Evolutionary conservation across 164 flowering plant species (phyloP).

Genomic region (Echeveria elegans): DNA sequence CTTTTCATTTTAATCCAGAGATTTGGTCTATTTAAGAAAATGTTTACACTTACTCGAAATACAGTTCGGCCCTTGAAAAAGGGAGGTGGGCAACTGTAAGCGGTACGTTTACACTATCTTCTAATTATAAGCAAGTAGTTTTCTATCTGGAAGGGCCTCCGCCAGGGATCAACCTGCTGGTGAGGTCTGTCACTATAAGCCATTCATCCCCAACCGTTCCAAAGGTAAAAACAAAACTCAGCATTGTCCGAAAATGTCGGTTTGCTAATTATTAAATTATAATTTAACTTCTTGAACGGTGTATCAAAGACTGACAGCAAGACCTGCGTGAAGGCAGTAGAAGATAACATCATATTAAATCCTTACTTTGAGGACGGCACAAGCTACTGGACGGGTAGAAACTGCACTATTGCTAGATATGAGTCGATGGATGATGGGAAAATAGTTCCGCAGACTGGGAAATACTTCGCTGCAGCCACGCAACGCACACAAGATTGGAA

Average conservation of each 20-base stretch:
- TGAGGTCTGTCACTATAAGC: slow-evolving; percentile 45
- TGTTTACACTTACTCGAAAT: no score
- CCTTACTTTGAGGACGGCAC: slow-evolving; percentile 76
- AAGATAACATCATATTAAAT: slow-evolving; percentile 62
- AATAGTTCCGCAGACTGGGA: slow-evolving; percentile 63
- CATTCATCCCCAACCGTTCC: slow-evolving; percentile 16
- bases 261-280: background rate
- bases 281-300: background rate
- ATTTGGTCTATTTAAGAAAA: background rate
- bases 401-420: slow-evolving; percentile 64
- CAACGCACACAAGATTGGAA: slow-evolving; percentile 78
- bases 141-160: slow-evolving; percentile 85
- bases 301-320: slow-evolving; percentile 12
- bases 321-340: slow-evolving; percentile 24
- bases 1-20: background rate
- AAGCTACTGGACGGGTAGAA: slow-evolving; percentile 80
- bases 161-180: slow-evolving; percentile 66
- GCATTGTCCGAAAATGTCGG: background rate
- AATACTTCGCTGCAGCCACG: slow-evolving; percentile 70
- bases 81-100: slow-evolving; percentile 64
- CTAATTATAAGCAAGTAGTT: slow-evolving; percentile 40
- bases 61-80: slow-evolving; percentile 39
- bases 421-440: slow-evolving; percentile 84
- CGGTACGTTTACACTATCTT: slow-evolving; percentile 59
- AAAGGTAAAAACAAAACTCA: background rate